phyloP scores from a whole-genome alignment of 2,329 filamentous ascomycete species.

The Fusarium subglutinans region DNA sequence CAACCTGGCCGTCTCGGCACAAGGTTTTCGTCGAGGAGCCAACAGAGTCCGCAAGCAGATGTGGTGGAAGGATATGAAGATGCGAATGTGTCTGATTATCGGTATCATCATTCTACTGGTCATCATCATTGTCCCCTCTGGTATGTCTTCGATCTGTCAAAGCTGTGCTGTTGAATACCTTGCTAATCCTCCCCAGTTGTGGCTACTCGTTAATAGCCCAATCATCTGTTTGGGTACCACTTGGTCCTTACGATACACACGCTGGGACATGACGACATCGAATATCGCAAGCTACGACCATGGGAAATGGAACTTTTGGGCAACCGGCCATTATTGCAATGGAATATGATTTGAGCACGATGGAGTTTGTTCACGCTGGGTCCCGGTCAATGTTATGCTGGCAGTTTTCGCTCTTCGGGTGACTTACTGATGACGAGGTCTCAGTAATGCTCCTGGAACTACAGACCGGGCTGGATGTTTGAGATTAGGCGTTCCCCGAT shows the following conservation, averaged over 20 bases:
- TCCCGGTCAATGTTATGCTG: conserved; percentile 42
- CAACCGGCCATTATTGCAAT: conserved; percentile 43
- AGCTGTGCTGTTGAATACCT: not conserved
- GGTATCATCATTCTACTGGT: conserved; percentile 92
- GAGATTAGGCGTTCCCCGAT: conserved; percentile 57
- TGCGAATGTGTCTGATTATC: conserved; percentile 94
- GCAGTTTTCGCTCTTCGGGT: conserved; percentile 31
- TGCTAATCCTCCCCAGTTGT: conserved; percentile 45
- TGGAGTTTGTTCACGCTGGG: conserved; percentile 49
- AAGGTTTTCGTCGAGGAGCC: conserved; percentile 94
- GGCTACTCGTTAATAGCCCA: conserved; percentile 46
- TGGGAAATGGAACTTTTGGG: conserved; percentile 44
- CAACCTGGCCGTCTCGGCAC: conserved; percentile 90
- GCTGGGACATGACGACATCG: conserved; percentile 40
- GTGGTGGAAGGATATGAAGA: conserved; percentile 99
- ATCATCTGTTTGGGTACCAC: conserved; percentile 39
- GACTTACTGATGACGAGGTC: conserved; percentile 24
- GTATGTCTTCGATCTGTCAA: conserved; percentile 59
- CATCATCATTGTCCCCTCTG: conserved; percentile 92
- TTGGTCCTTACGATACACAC: conserved; percentile 39
- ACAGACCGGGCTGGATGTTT: conserved; percentile 51
- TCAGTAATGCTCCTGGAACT: conserved; percentile 32
- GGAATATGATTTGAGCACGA: conserved; percentile 48
- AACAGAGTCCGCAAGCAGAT: conserved; percentile 97
- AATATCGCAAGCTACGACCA: conserved; percentile 43